Conservation (phyloP, 495 filamentous ascomycete genomes). For the Hypoxylon rickii region DNA sequence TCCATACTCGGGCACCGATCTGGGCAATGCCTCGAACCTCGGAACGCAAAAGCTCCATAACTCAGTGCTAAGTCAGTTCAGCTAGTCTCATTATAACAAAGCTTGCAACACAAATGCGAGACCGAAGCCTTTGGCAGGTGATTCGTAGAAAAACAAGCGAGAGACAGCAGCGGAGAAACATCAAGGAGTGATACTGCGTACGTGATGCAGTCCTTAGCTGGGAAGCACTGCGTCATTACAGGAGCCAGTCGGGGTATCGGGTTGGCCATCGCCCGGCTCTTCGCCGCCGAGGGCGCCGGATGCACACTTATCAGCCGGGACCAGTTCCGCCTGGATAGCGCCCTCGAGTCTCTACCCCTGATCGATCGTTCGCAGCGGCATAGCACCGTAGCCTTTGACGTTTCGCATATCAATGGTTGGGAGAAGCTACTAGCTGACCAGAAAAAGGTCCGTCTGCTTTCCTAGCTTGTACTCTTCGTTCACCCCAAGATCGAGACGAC, state of each 20-base stretch:
- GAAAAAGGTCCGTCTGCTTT: conserved; percentile 16
- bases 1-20: too few relatives aligned
- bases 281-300: conserved; percentile 64
- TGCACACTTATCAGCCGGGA: conserved; percentile 61
- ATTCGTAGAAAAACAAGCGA: too few relatives aligned
- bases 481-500: too few relatives aligned
- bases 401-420: conserved; percentile 24
- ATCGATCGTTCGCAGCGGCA: conserved; percentile 27
- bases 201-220: conserved; percentile 29
- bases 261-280: conserved; percentile 63
- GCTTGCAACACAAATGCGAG: too few relatives aligned
- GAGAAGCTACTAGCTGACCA: conserved; percentile 1
- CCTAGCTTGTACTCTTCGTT: background rate
- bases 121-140: too few relatives aligned
- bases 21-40: too few relatives aligned
- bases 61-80: too few relatives aligned
- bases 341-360: conserved; percentile 29
- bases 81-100: too few relatives aligned
- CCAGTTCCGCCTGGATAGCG: conserved; percentile 42
- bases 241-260: conserved; percentile 51
- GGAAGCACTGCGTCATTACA: conserved; percentile 45
- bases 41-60: too few relatives aligned
- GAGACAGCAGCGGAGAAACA: background rate
- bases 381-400: conserved; percentile 22
- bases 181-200: too few relatives aligned